phyloP scores from a whole-genome alignment of 768 basidiomycete species.

The Podaxis sp. region DNA sequence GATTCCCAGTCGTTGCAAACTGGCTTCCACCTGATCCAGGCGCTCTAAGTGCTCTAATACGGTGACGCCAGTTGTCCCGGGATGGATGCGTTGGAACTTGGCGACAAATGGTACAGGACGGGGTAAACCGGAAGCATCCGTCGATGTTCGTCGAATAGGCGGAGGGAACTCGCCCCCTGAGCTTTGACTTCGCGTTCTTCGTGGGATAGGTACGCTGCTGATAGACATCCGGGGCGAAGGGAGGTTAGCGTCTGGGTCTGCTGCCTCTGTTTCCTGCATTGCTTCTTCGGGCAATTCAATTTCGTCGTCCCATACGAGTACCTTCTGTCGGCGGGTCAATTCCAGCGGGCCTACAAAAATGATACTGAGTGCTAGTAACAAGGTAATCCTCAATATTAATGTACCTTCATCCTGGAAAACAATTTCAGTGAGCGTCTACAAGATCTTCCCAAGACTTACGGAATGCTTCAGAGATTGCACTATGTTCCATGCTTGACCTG shows the following conservation, averaged over 20 bases:
- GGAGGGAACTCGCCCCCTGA: conserved; percentile 75
- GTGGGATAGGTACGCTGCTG: conserved; percentile 59
- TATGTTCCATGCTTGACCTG: conserved; percentile 86
- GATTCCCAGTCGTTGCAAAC: conserved; percentile 69
- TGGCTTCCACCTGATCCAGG: conserved; percentile 79
- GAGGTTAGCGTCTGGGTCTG: conserved; percentile 36
- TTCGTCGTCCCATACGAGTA: conserved; percentile 86
- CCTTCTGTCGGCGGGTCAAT: conserved; percentile 78
- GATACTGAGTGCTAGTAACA: conserved; percentile 11
- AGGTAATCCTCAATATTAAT: background rate
- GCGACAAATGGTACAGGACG: conserved; percentile 81
- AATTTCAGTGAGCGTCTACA: conserved; percentile 6
- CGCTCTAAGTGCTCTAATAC: conserved; percentile 85
- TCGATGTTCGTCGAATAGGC: conserved; percentile 62
- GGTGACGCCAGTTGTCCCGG: conserved; percentile 83
- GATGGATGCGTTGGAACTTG: conserved; percentile 83
- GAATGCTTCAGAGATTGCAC: conserved; percentile 78
- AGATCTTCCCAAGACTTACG: conserved; percentile 41
- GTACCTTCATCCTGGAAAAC: conserved; percentile 71
- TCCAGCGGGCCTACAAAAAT: conserved; percentile 74
- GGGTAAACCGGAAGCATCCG: conserved; percentile 59
- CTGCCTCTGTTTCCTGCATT: conserved; percentile 22
- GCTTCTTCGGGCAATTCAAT: conserved; percentile 67
- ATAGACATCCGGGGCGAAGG: conserved; percentile 63
- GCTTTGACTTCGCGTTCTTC: conserved; percentile 57